Base-by-base conservation (phyloP, 73 alveolate genomes). In the Tetrahymena elliotti region DNA sequence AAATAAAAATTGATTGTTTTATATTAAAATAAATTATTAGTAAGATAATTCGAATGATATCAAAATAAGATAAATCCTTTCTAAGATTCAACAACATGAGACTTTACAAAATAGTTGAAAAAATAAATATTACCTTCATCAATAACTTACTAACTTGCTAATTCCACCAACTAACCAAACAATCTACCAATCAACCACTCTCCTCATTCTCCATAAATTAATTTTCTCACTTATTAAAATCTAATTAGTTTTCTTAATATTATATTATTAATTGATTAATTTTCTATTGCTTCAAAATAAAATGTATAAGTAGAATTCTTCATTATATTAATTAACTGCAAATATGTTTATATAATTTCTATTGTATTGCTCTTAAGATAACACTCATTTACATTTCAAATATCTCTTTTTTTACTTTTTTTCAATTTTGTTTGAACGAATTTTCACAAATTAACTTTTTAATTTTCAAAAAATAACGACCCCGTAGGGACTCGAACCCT, bases 401-500 rank as follows among this genome's bases (percentile, higher is more conserved):
- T 47, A 47, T 47, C 4, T 13, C 9, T 8, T 40, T 40, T 40
- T 40, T 40, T 40, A 68, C n/a, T 68, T 52, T 15, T 52, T 18
- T 68, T 16, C 15, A 22, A 18, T 68, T 68, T 68, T 22, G 11
- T 68, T 68, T 31, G 12, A 18, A 68, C 16, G n/a, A n/a, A 18
- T n/a, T 68, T 9, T 4, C 38, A 22, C 6, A 27, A 68, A 18
- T 31, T 18, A 27, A 18, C 36, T 31, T 68, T n/a, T 27, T 68
- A 27, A 18, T 68, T 68, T 68, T 68, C 36, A 94, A 88, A 94
- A 84, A 94, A 94, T n/a, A 84, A 83, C 96, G 96, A 94, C 96
- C 96, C 93, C 93, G 95, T 94, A 94, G 96, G 96, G 96, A 94
- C 96, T 94, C 93, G 96, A 94, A 94, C 96, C 96, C 96, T 94